phyloP scores from a whole-genome alignment of 2,329 filamentous ascomycete genomes.

The Trichoderma pleuroti region DNA sequence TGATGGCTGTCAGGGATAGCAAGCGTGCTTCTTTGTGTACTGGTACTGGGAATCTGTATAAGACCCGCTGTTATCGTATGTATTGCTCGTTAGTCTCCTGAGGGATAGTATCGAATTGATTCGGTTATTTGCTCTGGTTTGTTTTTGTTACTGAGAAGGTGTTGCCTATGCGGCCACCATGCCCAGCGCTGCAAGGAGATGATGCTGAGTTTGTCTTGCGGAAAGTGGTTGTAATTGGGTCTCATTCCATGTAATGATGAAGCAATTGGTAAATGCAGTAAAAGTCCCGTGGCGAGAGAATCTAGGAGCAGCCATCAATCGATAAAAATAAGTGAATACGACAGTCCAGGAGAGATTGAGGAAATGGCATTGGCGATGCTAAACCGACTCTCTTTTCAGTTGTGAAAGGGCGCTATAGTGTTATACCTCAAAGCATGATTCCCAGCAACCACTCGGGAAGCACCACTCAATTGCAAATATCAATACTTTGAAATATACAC shows the following conservation, averaged over 20 bases:
- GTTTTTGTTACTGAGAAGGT: not conserved
- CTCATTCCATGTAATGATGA: not conserved
- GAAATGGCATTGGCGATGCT: not conserved
- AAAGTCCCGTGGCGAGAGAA: not conserved
- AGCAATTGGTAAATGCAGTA: not conserved
- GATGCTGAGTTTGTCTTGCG: not conserved
- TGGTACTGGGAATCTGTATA: slow-evolving; percentile 16
- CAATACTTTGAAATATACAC: not conserved
- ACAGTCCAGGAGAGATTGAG: not conserved
- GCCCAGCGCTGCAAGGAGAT: not conserved
- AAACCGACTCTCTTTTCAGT: not conserved
- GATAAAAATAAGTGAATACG: not conserved
- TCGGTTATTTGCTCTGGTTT: not conserved
- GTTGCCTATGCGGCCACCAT: not conserved
- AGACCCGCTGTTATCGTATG: slow-evolving; percentile 11
- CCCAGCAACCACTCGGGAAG: not conserved
- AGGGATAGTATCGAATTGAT: slow-evolving; percentile 11
- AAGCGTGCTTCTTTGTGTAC: slow-evolving; percentile 20
- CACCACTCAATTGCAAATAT: not conserved
- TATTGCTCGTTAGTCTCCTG: slow-evolving; percentile 13
- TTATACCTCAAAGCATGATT: not conserved
- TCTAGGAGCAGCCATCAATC: not conserved
- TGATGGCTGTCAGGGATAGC: slow-evolving; percentile 17
- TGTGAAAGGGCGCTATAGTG: not conserved
- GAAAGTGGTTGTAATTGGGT: not conserved